phyloP scores from a whole-genome alignment of 768 basidiomycete genomes.

The Brasilioporus rufonigricans region DNA sequence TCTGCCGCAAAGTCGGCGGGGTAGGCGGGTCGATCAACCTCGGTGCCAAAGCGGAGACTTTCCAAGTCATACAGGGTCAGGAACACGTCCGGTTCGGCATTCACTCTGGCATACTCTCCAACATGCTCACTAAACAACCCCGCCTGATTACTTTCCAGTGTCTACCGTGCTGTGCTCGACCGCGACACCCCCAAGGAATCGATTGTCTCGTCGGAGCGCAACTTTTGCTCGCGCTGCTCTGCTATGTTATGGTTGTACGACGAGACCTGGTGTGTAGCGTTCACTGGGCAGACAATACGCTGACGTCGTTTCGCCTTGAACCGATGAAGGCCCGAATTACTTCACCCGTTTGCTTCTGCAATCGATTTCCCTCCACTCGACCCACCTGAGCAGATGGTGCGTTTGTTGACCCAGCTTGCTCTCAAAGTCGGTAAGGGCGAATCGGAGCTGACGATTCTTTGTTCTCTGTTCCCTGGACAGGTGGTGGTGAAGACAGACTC shows the following conservation, averaged over 20 bases:
- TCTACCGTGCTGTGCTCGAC: slow-evolving; percentile 62
- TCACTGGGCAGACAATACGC: neutral
- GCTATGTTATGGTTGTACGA: slow-evolving; percentile 69
- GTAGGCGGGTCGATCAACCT: slow-evolving; percentile 64
- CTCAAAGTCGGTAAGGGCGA: neutral
- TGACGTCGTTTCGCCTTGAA: neutral
- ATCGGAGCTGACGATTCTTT: neutral
- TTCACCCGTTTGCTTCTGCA: slow-evolving; percentile 68
- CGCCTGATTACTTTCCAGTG: slow-evolving; percentile 27
- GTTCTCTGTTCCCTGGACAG: slow-evolving; percentile 29
- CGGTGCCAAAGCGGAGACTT: slow-evolving; percentile 51
- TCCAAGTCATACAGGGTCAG: slow-evolving; percentile 50
- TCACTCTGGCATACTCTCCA: neutral
- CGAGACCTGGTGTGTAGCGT: slow-evolving; percentile 43
- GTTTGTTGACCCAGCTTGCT: slow-evolving; percentile 10
- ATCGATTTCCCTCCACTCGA: slow-evolving; percentile 62
- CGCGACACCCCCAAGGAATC: slow-evolving; percentile 50
- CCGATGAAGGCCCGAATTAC: slow-evolving; percentile 52
- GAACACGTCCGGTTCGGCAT: slow-evolving; percentile 52
- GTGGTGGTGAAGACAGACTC: slow-evolving; percentile 45
- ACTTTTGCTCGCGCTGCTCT: slow-evolving; percentile 64
- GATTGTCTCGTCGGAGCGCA: slow-evolving; percentile 55
- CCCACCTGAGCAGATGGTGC: slow-evolving; percentile 48
- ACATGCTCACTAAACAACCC: neutral
- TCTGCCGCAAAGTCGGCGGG: slow-evolving; percentile 71